phyloP scores from a whole-genome alignment of 2,329 filamentous ascomycete genomes.

The Fusarium sp. region DNA sequence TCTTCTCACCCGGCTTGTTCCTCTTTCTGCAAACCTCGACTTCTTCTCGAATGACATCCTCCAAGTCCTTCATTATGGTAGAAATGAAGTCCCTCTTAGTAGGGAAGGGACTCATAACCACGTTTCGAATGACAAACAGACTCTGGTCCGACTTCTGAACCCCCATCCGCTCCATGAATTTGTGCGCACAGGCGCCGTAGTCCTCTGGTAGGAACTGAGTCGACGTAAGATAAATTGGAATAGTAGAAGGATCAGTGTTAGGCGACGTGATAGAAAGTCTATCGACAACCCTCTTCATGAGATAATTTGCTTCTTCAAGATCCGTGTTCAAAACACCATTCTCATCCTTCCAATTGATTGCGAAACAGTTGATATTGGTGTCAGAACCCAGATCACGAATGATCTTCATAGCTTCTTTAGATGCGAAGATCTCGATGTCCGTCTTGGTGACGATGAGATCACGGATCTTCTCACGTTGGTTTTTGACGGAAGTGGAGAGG shows the following conservation, averaged over 20 bases:
- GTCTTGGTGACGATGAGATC: constrained; percentile 52
- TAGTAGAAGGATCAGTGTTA: constrained; percentile 53
- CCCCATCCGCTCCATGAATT: constrained; percentile 56
- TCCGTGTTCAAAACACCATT: constrained; percentile 38
- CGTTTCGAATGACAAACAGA: constrained; percentile 59
- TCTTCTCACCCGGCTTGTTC: constrained; percentile 50
- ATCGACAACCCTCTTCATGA: constrained; percentile 58
- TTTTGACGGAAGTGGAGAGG: constrained; percentile 43
- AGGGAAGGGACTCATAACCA: constrained; percentile 60
- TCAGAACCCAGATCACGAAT: constrained; percentile 58
- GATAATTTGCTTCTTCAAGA: constrained; percentile 60
- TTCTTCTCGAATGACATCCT: constrained; percentile 47
- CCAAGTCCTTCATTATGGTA: constrained; percentile 50
- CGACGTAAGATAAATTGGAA: constrained; percentile 59
- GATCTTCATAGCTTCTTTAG: constrained; percentile 52
- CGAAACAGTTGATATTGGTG: constrained; percentile 60
- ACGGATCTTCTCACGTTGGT: constrained; percentile 54
- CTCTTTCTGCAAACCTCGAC: constrained; percentile 48
- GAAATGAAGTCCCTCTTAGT: constrained; percentile 54
- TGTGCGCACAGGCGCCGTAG: constrained; percentile 55
- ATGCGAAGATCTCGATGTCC: constrained; percentile 51
- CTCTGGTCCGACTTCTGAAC: constrained; percentile 49
- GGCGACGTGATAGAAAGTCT: constrained; percentile 55
- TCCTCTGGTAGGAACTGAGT: constrained; percentile 54
- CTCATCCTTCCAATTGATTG: constrained; percentile 55